Base-by-base conservation (phyloP, 2,329 filamentous ascomycete species). In the Leptographium wingfieldii region DNA sequence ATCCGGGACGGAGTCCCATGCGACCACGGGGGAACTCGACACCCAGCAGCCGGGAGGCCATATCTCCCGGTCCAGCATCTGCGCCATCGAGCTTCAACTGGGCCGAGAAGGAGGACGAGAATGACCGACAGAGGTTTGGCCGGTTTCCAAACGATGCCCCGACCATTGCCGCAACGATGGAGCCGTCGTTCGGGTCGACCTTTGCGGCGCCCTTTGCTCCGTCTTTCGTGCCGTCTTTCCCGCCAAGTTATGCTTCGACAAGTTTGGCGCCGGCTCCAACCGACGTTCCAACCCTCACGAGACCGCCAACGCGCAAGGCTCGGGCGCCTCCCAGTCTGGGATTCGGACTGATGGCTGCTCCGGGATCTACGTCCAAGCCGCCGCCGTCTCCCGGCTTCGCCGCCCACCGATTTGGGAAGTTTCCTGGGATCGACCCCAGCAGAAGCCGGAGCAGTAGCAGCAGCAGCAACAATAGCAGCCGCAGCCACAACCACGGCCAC, bases 11-110 rank as follows among this genome's bases (percentile, higher is more conserved):
- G 31, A 77, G 73, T 59, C 74, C 75, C 1, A 73, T 71, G 27
- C 76, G 80, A 59, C 72, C 73, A 4, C 74, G 81, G 55, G 79
- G 77, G 1, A 80, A 79, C 64, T 83, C 81, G 2, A 80, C 78
- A 3, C 76, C 81, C 0, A 75, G 72, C 51, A 64, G 67, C 35
- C 66, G 73, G 10, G 77, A 79, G 46, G 69, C 76, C 3, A 76
- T 84, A 25, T 81, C 80, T 1, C 80, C 83, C 0, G 84, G 84
- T 0, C 84, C 85, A 12, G 85, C 84, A 0, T 87, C 85, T 2
- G 85, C 85, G 2, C 85, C 85, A 0, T 82, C 83, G 10, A 83
- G 75, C 58, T 80, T 83, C 59, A 79, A 80, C 1, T 87, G 83
- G 82, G 74, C 75, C 10, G 75, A 79, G 60, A 73, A 74, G 56